phyloP scores from a whole-genome alignment of 2,329 filamentous ascomycete genomes.

The Aspergillus carbonarius region DNA sequence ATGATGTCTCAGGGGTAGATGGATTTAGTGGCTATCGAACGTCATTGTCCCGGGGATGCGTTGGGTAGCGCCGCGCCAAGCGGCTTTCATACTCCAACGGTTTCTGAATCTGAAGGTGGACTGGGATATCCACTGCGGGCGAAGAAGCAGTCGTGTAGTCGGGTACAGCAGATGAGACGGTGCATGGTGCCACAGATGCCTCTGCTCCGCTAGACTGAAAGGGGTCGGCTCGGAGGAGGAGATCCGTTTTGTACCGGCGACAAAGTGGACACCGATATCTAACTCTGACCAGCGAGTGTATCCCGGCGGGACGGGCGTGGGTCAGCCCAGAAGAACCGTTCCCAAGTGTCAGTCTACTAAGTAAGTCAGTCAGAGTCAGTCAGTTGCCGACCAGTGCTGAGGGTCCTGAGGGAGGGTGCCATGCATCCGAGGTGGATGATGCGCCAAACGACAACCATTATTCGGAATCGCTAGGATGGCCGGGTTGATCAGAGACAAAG shows the following conservation, averaged over 20 bases:
- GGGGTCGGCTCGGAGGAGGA: background rate
- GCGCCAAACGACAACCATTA: background rate
- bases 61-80: slow-evolving; percentile 6
- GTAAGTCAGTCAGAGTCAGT: background rate
- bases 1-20: background rate
- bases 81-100: background rate
- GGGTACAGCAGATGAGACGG: background rate
- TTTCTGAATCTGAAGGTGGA: background rate
- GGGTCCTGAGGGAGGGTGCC: background rate
- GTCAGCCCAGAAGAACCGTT: background rate
- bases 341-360: slow-evolving; percentile 1
- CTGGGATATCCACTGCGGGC: background rate
- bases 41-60: background rate
- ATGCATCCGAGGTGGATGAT: background rate
- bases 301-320: slow-evolving; percentile 4
- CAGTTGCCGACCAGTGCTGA: slow-evolving; percentile 1
- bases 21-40: background rate
- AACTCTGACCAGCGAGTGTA: background rate
- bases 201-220: background rate
- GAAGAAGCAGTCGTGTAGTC: no score
- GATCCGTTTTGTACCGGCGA: background rate
- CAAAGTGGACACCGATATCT: background rate
- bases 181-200: background rate
- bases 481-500: background rate
- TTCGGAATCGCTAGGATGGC: background rate